A percentile compares a stretch with the other conserved stretches of the same genome.
Conservation (phyloP, 2,329 filamentous ascomycete genomes). For the Tympanopsis confertula region DNA sequence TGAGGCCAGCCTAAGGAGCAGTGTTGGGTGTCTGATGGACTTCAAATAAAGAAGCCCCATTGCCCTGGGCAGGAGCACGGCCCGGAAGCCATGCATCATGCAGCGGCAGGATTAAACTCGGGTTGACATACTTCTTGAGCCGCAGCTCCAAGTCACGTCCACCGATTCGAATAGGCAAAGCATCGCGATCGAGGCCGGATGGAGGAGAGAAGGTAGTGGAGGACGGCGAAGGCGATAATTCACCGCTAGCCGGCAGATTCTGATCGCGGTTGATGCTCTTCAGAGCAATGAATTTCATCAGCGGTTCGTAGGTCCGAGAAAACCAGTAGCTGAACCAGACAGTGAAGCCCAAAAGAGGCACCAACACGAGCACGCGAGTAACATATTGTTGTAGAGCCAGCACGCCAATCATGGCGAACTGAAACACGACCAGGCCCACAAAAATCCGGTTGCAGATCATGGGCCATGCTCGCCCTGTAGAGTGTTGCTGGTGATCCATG, state of each 20-base stretch:
- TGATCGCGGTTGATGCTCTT: constrained; percentile 61
- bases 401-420: constrained; percentile 80
- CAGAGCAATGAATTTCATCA: constrained; percentile 86
- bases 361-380: constrained; percentile 57
- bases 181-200: constrained; percentile 26
- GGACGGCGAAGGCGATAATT: constrained; percentile 23
- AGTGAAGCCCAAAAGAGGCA: constrained; percentile 68
- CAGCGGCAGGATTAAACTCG: constrained; percentile 27
- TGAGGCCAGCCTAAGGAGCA: too few relatives aligned
- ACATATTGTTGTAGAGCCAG: constrained; percentile 67
- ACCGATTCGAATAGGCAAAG: constrained; percentile 23
- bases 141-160: constrained; percentile 22
- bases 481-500: constrained; percentile 93
- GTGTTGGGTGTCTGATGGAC: too few relatives aligned
- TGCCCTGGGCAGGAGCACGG: constrained; percentile 3
- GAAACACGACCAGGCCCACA: constrained; percentile 76
- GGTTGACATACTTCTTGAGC: constrained; percentile 29
- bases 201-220: constrained; percentile 21
- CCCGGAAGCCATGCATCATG: constrained; percentile 26
- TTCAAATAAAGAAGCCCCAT: too few relatives aligned
- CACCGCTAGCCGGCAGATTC: constrained; percentile 27
- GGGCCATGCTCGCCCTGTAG: constrained; percentile 85
- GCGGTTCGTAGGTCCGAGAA: constrained; percentile 66
- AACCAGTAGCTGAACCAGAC: constrained; percentile 86
- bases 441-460: constrained; percentile 92